A percentile compares a stretch with the other conserved stretches of the same genome.
phyloP scores from a whole-genome alignment of 139 green algal species.

The Chlorella sp. region DNA sequence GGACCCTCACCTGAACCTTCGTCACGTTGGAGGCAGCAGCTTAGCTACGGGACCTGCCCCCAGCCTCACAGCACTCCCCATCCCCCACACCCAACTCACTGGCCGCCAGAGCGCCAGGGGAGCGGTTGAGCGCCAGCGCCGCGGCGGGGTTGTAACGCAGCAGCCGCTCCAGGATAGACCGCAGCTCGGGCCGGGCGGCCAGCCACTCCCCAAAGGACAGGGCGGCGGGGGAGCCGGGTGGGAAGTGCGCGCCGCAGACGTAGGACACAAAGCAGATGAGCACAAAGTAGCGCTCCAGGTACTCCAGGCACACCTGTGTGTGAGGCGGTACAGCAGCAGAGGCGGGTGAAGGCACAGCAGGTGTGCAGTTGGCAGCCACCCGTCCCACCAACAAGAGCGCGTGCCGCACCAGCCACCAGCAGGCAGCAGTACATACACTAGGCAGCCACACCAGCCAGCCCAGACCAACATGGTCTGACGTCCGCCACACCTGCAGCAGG shows the following conservation, averaged over 20 bases:
- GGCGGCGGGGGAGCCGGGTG: conserved; percentile 56
- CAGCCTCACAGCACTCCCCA: background rate
- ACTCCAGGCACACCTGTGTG: conserved; percentile 84
- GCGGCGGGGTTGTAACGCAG: conserved; percentile 87
- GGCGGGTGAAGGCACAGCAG: too few species aligned
- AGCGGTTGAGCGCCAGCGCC: conserved; percentile 79
- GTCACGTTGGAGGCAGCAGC: background rate
- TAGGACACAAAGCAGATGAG: conserved; percentile 90
- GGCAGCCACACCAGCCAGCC: background rate
- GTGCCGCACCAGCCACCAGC: background rate
- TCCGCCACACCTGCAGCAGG: conserved; percentile 76
- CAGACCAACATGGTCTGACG: too few species aligned
- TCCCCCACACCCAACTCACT: background rate
- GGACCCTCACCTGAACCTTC: background rate
- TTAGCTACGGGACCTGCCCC: background rate
- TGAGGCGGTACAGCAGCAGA: background rate
- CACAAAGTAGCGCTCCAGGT: conserved; percentile 84
- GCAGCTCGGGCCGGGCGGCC: conserved; percentile 75
- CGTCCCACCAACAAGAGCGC: too few species aligned
- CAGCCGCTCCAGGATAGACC: conserved; percentile 71
- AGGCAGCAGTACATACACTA: background rate
- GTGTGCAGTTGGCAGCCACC: too few species aligned
- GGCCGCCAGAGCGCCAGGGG: conserved; percentile 34
- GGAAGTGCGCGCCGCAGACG: conserved; percentile 69
- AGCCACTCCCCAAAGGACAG: conserved; percentile 78